Evolutionary conservation across 1,284 basidiomycete genomes (phyloP).

Genomic region (Boletus albobrunnescens): DNA sequence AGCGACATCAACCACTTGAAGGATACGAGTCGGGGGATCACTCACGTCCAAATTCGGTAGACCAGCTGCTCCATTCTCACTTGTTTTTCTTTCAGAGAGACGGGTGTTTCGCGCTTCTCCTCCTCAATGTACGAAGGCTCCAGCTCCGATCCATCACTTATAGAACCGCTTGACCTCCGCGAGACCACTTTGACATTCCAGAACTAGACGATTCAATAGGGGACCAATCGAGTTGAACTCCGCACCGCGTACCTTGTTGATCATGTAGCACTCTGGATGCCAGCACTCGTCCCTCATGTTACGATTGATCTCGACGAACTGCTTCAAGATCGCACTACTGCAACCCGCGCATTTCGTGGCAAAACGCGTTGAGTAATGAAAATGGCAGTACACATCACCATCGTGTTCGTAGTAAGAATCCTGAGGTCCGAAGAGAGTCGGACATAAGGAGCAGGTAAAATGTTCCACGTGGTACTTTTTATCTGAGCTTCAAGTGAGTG

Average conservation of each 20-base stretch:
- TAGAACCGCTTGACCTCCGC: constrained; percentile 60
- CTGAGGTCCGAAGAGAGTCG: constrained; percentile 94
- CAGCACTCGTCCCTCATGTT: constrained; percentile 98
- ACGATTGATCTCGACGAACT: constrained; percentile 99
- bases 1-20: constrained; percentile 7
- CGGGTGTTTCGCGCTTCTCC: constrained; percentile 76
- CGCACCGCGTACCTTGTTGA: constrained; percentile 78
- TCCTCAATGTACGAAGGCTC: constrained; percentile 65
- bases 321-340: constrained; percentile 97
- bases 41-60: constrained; percentile 95
- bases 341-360: constrained; percentile 98
- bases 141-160: constrained; percentile 49
- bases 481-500: constrained; percentile 48
- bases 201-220: constrained; percentile 55
- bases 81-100: constrained; percentile 89
- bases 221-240: constrained; percentile 1
- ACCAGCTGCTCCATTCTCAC: constrained; percentile 96
- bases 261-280: constrained; percentile 99
- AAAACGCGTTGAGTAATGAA: constrained; percentile 97
- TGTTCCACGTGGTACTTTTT: constrained; percentile 99
- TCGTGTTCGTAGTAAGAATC: constrained; percentile 99
- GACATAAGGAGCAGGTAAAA: constrained; percentile 97
- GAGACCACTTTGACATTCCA: constrained; percentile 98
- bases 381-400: constrained; percentile 93
- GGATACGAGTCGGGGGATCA: constrained; percentile 16